Evolutionary conservation across 305 asterid species (phyloP).

Genomic region (Solanum aculeatissimum): DNA sequence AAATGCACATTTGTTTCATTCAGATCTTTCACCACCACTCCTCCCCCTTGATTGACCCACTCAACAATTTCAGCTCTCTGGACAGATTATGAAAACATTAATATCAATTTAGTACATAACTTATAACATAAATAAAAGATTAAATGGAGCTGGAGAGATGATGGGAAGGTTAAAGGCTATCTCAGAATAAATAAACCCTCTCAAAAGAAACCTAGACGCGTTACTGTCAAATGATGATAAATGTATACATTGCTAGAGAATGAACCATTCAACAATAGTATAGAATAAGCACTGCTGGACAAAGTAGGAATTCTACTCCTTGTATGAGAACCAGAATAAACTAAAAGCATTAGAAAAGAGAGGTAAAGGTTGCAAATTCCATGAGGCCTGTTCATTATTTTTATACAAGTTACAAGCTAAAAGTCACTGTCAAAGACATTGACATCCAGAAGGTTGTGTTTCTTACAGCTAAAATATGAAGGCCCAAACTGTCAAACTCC

Average conservation of each 20-base stretch:
- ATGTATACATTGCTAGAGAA: background rate
- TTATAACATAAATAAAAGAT: constrained; percentile 2
- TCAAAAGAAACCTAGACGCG: background rate
- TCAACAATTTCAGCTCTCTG: constrained; percentile 76
- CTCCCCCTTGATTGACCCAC: constrained; percentile 89
- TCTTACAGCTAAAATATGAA: background rate
- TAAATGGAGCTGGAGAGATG: background rate
- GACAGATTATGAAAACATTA: background rate
- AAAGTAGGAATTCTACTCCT: background rate
- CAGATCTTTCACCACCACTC: constrained; percentile 55
- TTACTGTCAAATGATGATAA: background rate
- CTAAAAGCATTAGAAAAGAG: background rate
- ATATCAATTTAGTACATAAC: constrained; percentile 1
- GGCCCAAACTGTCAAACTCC: background rate
- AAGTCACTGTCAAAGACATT: background rate
- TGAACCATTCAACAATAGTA: background rate
- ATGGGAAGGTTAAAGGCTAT: background rate
- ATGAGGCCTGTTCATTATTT: background rate
- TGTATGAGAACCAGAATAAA: background rate
- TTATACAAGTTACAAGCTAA: background rate
- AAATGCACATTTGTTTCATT: constrained; percentile 42
- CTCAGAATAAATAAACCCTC: background rate
- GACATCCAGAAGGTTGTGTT: background rate
- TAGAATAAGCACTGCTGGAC: background rate
- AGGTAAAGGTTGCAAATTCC: background rate